These are phyloP conservation scores for Candida gigantensis DNA, from an alignment of 1,139 yeast genomes.

Conservation along the genomic window DNA sequence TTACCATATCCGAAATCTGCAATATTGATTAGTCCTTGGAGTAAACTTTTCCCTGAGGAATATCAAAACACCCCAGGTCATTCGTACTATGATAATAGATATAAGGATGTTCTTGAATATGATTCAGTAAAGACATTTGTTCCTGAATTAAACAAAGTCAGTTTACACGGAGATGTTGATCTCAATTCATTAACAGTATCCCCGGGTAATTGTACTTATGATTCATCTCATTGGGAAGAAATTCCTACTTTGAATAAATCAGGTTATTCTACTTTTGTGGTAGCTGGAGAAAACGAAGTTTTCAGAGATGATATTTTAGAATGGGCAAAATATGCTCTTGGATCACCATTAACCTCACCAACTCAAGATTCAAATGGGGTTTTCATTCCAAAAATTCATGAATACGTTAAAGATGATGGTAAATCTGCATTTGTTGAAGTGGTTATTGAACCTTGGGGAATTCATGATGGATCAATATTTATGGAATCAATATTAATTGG, in stretches of 20 bases:
- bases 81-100: conserved; percentile 41
- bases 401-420: conserved; percentile 13
- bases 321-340: conserved; percentile 37
- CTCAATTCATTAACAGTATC: conserved; percentile 14
- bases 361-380: conserved; percentile 29
- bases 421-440: conserved; percentile 20
- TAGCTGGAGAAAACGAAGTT: conserved; percentile 45
- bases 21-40: conserved; percentile 46
- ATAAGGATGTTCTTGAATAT: too few species aligned
- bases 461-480: too few species aligned
- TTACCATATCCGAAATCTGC: conserved; percentile 31
- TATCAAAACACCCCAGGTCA: conserved; percentile 24
- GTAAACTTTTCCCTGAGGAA: conserved; percentile 16
- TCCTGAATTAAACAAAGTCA: conserved; percentile 4
- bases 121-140: conserved; percentile 29
- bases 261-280: conserved; percentile 28
- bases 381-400: conserved; percentile 20
- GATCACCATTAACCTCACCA: conserved; percentile 23
- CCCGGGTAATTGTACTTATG: conserved; percentile 20
- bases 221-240: too few species aligned
- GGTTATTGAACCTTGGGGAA: conserved; percentile 46
- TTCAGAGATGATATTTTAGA: conserved; percentile 43
- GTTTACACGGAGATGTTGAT: conserved; percentile 16
- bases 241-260: too few species aligned
- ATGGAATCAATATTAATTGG: too few species aligned